phyloP scores from a whole-genome alignment of 139 green algal species.

The Coccomyxa sp. region DNA sequence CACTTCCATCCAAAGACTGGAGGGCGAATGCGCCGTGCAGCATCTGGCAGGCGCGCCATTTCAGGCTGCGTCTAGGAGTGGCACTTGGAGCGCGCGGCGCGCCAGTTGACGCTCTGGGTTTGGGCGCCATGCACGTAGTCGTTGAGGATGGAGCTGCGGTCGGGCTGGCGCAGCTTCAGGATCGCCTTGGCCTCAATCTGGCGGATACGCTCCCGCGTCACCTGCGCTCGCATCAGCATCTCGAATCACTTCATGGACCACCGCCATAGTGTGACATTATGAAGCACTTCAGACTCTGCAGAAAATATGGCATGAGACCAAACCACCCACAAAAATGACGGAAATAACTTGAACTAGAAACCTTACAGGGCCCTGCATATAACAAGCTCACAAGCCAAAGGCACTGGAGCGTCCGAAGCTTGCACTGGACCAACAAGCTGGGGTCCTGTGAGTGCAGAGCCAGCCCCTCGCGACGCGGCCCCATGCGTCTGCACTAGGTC shows the following conservation, averaged over 20 bases:
- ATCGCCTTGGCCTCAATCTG: conserved; percentile 85
- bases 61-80: background rate
- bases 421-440: too few species aligned
- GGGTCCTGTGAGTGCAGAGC: too few species aligned
- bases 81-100: background rate
- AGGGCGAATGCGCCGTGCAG: too few species aligned
- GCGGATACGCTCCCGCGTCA: conserved; percentile 78
- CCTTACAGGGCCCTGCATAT: too few species aligned
- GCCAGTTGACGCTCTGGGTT: background rate
- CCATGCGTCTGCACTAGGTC: too few species aligned
- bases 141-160: conserved; percentile 12
- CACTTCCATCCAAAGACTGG: too few species aligned
- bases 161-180: conserved; percentile 49
- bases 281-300: background rate
- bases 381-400: too few species aligned
- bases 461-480: too few species aligned
- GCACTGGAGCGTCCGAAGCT: too few species aligned
- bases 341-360: too few species aligned
- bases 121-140: conserved; percentile 6
- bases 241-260: background rate
- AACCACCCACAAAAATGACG: too few species aligned
- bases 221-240: conserved; percentile 21
- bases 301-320: background rate
- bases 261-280: background rate
- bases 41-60: too few species aligned